phyloP scores from a whole-genome alignment of 257 asterid genomes.

The Paraleonurus japonicus region DNA sequence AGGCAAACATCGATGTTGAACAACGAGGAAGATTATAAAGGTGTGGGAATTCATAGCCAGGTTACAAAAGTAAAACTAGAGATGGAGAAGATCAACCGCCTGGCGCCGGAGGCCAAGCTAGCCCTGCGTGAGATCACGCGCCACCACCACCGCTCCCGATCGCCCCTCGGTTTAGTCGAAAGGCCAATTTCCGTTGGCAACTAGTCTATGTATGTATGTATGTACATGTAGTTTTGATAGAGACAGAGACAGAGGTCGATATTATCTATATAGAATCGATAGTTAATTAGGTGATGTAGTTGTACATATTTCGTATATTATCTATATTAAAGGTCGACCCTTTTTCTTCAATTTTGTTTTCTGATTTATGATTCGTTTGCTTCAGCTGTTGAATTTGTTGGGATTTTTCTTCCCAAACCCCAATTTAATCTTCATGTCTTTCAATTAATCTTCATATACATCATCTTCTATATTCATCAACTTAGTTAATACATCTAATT shows the following conservation, averaged over 20 bases:
- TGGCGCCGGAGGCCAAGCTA: slow-evolving; percentile 44
- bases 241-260: too few species aligned
- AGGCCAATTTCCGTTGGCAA: slow-evolving; percentile 60
- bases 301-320: slow-evolving; percentile 26
- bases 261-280: too few species aligned
- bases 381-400: not conserved
- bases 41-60: slow-evolving; percentile 68
- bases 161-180: slow-evolving; percentile 64
- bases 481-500: too few species aligned
- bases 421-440: too few species aligned
- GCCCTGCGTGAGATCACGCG: slow-evolving; percentile 27
- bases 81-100: slow-evolving; percentile 57
- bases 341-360: not conserved
- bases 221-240: not conserved
- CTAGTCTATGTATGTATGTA: not conserved
- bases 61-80: slow-evolving; percentile 65
- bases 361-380: not conserved
- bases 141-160: slow-evolving; percentile 51
- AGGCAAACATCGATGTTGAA: slow-evolving; percentile 16
- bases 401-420: not conserved
- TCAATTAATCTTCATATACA: too few species aligned
- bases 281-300: too few species aligned
- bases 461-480: too few species aligned
- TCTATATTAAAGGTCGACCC: not conserved
- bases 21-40: slow-evolving; percentile 33